Evolutionary conservation across 1,284 basidiomycete species (phyloP), one percentile per base, ranked within the genome.

Genomic region (Puccinia novopanici): DNA sequence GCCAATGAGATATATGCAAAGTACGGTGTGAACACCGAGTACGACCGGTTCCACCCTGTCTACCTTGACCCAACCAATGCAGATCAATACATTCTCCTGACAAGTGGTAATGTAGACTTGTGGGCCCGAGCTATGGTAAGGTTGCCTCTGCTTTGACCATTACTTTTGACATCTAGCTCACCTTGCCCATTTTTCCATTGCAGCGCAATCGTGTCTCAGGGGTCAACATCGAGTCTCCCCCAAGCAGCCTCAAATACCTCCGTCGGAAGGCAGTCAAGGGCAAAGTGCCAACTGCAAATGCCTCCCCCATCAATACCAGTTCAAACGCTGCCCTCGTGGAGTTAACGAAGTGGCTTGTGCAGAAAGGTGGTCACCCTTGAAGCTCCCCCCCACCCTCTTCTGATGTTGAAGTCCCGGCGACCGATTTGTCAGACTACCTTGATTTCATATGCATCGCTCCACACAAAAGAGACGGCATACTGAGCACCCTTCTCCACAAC

Each of bases 1-100:
- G 9, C 34, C 6, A 40, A 67, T 17, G 3, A 67, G n/a, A 67
- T 67, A 37, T 67, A 67, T 45, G 37, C 65, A 17, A 67, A 67
- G 27, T 67, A 67, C n/a, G 65, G 65, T 22, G 50, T 68, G 67
- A 68, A 68, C 27, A 30, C 67, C 8, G 37, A 68, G 1, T 68
- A 50, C 27, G 24, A 68, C 50, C 27, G n/a, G 12, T 0, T 50
- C 27, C 42, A 68, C 27, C 67, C 27, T 1, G 67, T 67, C 6
- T 67, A 5, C 34, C 65, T 67, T 5, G 65, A 67, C 24, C 65
- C 65, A 42, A 67, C 65, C 65, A 67, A 68, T 68, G 22, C 48
- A 8, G 15, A 68, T 42, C 65, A 1, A 4, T n/a, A n/a, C n/a
- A n/a, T n/a, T n/a, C n/a, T n/a, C n/a, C n/a, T n/a, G n/a, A n/a